A percentile compares a stretch with the other conserved stretches of the same genome.
Conservation (phyloP, 345 rosid species). For the Hevea brasiliensis region DNA sequence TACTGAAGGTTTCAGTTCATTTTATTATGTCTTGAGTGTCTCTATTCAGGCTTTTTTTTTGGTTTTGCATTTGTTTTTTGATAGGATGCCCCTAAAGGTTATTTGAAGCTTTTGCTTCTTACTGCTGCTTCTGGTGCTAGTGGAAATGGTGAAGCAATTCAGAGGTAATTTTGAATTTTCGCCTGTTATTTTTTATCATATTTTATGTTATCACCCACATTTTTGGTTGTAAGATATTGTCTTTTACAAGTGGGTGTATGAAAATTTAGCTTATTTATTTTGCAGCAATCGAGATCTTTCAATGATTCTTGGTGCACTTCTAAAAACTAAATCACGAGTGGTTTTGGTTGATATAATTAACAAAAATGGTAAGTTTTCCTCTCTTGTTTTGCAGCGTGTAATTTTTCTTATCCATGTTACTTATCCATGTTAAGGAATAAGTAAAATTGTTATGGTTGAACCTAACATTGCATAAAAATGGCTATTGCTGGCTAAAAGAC, state of each 20-base stretch:
- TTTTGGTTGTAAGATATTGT: not conserved
- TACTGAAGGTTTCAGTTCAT: not conserved
- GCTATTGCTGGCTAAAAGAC: constrained; percentile 20
- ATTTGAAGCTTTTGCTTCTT: constrained; percentile 91
- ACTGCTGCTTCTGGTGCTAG: constrained; percentile 94
- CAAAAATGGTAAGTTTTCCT: constrained; percentile 70
- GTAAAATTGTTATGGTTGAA: not conserved
- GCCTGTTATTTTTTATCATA: not conserved
- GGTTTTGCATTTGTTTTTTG: constrained; percentile 24
- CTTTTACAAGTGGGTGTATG: not conserved
- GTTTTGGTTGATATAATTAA: constrained; percentile 77
- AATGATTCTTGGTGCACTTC: constrained; percentile 97
- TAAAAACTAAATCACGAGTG: constrained; percentile 84
- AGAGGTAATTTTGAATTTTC: constrained; percentile 55
- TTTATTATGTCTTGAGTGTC: not conserved
- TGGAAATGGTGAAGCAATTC: constrained; percentile 83
- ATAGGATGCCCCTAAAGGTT: constrained; percentile 91
- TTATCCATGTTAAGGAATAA: constrained; percentile 8
- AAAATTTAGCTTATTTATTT: constrained; percentile 29
- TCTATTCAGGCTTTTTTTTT: not conserved
- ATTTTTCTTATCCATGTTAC: too few relatives aligned
- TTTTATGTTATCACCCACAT: not conserved
- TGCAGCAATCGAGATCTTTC: constrained; percentile 98
- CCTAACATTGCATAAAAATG: constrained; percentile 20
- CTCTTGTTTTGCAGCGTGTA: constrained; percentile 7